A percentile compares a stretch with the other conserved stretches of the same genome.
Evolutionary conservation across 805 yeast genomes (phyloP).

Genomic region (Lipomyces yamanashiensis): DNA sequence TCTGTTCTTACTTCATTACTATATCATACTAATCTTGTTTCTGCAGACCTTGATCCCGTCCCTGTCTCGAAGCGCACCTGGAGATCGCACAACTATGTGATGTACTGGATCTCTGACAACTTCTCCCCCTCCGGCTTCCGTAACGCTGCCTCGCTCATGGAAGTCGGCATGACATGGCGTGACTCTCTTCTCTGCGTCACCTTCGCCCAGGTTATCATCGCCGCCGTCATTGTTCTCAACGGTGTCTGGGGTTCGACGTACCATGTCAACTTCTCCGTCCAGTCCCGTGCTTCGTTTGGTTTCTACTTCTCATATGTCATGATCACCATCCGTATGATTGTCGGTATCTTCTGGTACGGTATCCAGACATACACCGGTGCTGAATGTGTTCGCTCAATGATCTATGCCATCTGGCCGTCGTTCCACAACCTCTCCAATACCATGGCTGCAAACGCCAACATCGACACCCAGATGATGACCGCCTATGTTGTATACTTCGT

Average conservation of each 20-base stretch:
- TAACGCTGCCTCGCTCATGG: slow-evolving; percentile 50
- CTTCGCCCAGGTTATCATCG: slow-evolving; percentile 50
- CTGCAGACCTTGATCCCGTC: slow-evolving; percentile 35
- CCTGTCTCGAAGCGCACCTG: slow-evolving; percentile 50
- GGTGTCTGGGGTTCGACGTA: slow-evolving; percentile 56
- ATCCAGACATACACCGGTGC: slow-evolving; percentile 88
- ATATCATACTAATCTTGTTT: not conserved
- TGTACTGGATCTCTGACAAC: slow-evolving; percentile 38
- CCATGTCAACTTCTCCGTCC: slow-evolving; percentile 57
- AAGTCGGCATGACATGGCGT: slow-evolving; percentile 52
- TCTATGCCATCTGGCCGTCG: slow-evolving; percentile 69
- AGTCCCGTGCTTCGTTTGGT: slow-evolving; percentile 54
- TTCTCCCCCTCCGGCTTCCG: slow-evolving; percentile 51
- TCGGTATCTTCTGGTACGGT: slow-evolving; percentile 87
- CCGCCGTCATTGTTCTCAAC: slow-evolving; percentile 50
- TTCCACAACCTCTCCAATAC: slow-evolving; percentile 50
- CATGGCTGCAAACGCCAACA: slow-evolving; percentile 30
- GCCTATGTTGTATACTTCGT: slow-evolving; percentile 84
- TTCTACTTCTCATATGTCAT: slow-evolving; percentile 80
- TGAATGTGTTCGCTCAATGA: slow-evolving; percentile 76
- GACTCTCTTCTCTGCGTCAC: slow-evolving; percentile 52
- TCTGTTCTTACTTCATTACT: not conserved
- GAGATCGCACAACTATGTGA: slow-evolving; percentile 51
- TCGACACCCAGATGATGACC: slow-evolving; percentile 59
- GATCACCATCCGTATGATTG: slow-evolving; percentile 80